Evolutionary conservation across 306 rosid genomes (phyloP).

Genomic region (Ormosia semicastrata): DNA sequence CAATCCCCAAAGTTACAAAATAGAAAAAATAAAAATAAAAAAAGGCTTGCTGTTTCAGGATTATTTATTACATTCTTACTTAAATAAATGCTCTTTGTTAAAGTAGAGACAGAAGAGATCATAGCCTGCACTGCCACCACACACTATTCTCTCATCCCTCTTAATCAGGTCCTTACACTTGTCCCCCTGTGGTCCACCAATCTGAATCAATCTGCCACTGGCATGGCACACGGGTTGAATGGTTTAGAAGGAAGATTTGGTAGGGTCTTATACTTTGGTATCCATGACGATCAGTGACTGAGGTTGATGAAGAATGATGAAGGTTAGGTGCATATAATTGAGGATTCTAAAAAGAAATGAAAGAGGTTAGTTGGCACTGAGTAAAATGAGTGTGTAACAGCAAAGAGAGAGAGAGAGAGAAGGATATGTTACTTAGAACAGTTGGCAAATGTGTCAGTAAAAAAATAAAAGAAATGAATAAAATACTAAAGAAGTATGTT

Average conservation of each 20-base stretch:
- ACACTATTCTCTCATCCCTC: background rate
- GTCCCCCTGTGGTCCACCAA: background rate
- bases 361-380: slow-evolving; percentile 58
- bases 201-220: background rate
- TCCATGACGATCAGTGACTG: slow-evolving; percentile 35
- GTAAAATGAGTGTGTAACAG: slow-evolving; percentile 88
- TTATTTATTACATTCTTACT: slow-evolving; percentile 20
- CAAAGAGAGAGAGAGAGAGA: slow-evolving; percentile 46
- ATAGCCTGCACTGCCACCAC: slow-evolving; percentile 28
- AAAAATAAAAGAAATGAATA: slow-evolving; percentile 35
- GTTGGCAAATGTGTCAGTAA: slow-evolving; percentile 97
- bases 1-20: slow-evolving; percentile 21
- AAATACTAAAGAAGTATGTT: slow-evolving; percentile 42
- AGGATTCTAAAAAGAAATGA: slow-evolving; percentile 47
- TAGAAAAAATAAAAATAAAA: background rate
- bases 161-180: slow-evolving; percentile 36
- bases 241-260: slow-evolving; percentile 33
- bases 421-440: slow-evolving; percentile 60
- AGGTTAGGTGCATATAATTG: slow-evolving; percentile 65
- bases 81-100: slow-evolving; percentile 31
- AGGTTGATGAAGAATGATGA: slow-evolving; percentile 52
- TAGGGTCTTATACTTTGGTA: slow-evolving; percentile 29
- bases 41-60: slow-evolving; percentile 38
- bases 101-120: background rate
- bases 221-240: background rate